These are phyloP conservation scores for Hyphopichia khmerensis DNA, from an alignment of 1,139 yeast species.

Conservation along the genomic window DNA sequence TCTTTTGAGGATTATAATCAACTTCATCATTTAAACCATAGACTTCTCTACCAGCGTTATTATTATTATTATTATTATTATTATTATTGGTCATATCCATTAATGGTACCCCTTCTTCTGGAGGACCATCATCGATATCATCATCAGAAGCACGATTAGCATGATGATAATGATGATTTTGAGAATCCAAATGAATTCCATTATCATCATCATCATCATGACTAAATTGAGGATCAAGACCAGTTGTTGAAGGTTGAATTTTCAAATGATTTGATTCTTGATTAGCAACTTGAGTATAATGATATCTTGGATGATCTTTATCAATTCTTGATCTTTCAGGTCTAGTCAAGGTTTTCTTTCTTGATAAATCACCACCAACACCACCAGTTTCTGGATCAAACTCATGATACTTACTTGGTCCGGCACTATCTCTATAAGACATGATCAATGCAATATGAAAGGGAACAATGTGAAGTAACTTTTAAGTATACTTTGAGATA, in stretches of 20 bases:
- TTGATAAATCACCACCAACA: slow-evolving; percentile 40
- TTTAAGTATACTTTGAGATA: no score
- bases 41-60: slow-evolving; percentile 54
- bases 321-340: slow-evolving; percentile 76
- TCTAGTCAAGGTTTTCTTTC: slow-evolving; percentile 71
- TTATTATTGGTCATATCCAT: slow-evolving; percentile 47
- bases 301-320: slow-evolving; percentile 71
- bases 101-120: slow-evolving; percentile 45
- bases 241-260: slow-evolving; percentile 73
- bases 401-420: slow-evolving; percentile 31
- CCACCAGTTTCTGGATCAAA: slow-evolving; percentile 49
- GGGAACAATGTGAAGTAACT: no score
- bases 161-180: slow-evolving; percentile 4
- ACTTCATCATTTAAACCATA: slow-evolving; percentile 64
- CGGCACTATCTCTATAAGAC: slow-evolving; percentile 17
- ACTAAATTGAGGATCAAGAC: slow-evolving; percentile 56
- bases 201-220: slow-evolving; percentile 10
- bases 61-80: no score
- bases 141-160: slow-evolving; percentile 11
- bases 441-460: slow-evolving; percentile 1
- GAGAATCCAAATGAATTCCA: slow-evolving; percentile 9
- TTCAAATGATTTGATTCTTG: slow-evolving; percentile 62
- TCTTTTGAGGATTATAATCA: slow-evolving; percentile 25
- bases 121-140: slow-evolving; percentile 14
- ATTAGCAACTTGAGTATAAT: slow-evolving; percentile 78